Evolutionary conservation across 208 protist genomes (phyloP).

Genomic region (Leishmania aethiopica): DNA sequence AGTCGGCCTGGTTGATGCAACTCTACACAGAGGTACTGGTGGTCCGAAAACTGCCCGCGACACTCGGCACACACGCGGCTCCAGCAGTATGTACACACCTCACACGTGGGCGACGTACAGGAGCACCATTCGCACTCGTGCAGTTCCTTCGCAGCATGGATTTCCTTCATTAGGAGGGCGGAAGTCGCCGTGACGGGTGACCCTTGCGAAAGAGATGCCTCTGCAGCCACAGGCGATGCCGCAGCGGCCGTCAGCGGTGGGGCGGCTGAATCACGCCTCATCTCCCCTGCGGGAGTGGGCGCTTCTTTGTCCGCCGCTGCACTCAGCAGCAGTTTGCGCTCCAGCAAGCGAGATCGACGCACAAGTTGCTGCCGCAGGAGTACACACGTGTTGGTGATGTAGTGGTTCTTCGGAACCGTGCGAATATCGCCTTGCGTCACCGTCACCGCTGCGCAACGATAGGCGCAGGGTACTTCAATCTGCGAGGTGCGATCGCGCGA

Average conservation of each 20-base stretch:
- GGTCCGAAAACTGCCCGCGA: slow-evolving; percentile 45
- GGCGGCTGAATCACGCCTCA: background rate
- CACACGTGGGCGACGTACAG: slow-evolving; percentile 20
- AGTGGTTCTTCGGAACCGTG: slow-evolving; percentile 46
- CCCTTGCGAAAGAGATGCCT: background rate
- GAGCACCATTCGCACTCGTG: slow-evolving; percentile 60
- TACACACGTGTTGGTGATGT: slow-evolving; percentile 38
- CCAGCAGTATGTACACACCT: slow-evolving; percentile 46
- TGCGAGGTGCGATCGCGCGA: slow-evolving; percentile 33
- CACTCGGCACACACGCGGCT: slow-evolving; percentile 46
- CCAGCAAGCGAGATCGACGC: slow-evolving; percentile 13
- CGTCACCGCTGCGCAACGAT: slow-evolving; percentile 42
- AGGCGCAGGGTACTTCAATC: slow-evolving; percentile 46
- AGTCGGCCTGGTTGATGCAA: slow-evolving; percentile 9
- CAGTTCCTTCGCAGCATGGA: slow-evolving; percentile 19
- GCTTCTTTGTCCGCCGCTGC: background rate
- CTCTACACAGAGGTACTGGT: slow-evolving; percentile 44
- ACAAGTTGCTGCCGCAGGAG: slow-evolving; percentile 26
- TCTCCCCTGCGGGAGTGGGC: background rate
- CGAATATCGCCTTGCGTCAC: slow-evolving; percentile 46
- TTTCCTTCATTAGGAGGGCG: slow-evolving; percentile 12
- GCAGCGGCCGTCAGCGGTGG: background rate
- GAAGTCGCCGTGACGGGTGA: background rate
- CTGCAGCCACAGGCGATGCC: background rate
- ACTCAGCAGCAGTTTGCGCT: slow-evolving; percentile 4